These are phyloP conservation scores for Thermoascus crustaceus DNA, from an alignment of 2,329 filamentous ascomycete genomes.

Conservation along the genomic window DNA sequence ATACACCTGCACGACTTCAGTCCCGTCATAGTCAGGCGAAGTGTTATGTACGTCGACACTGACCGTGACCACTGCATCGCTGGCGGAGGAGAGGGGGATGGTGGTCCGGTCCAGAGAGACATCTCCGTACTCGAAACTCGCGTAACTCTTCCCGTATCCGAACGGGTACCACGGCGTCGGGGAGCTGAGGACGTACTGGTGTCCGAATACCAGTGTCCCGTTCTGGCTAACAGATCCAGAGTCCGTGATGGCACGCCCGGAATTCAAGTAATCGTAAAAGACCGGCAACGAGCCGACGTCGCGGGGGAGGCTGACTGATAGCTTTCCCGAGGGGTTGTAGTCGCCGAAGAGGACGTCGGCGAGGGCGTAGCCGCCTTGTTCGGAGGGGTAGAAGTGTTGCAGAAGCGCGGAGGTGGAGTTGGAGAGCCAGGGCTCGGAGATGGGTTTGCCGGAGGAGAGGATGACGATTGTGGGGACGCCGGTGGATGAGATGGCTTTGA, in stretches of 20 bases:
- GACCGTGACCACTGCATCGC: constrained; percentile 51
- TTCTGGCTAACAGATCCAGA: constrained; percentile 48
- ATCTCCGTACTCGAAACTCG: constrained; percentile 49
- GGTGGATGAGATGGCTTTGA: constrained; percentile 59
- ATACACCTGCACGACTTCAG: constrained; percentile 62
- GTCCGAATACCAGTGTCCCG: constrained; percentile 56
- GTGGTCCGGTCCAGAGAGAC: constrained; percentile 30
- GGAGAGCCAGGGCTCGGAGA: constrained; percentile 66
- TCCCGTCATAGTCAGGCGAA: constrained; percentile 45
- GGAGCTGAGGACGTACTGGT: constrained; percentile 55
- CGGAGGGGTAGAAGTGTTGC: constrained; percentile 67
- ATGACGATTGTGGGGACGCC: constrained; percentile 61
- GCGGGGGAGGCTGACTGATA: constrained; percentile 59
- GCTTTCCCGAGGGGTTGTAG: constrained; percentile 57
- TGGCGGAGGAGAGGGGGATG: constrained; percentile 43
- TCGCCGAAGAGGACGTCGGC: constrained; percentile 59
- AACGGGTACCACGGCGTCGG: constrained; percentile 57
- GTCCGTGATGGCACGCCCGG: constrained; percentile 47
- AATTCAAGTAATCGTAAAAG: constrained; percentile 67
- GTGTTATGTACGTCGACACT: constrained; percentile 56
- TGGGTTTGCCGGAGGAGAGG: constrained; percentile 61
- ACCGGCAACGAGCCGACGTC: constrained; percentile 59
- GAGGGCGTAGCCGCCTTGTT: constrained; percentile 58
- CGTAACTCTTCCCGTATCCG: constrained; percentile 60
- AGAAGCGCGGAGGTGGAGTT: constrained; percentile 56